These are phyloP conservation scores for Wickerhamiella brachini DNA, from an alignment of 805 yeast genomes.

Conservation along the genomic window DNA sequence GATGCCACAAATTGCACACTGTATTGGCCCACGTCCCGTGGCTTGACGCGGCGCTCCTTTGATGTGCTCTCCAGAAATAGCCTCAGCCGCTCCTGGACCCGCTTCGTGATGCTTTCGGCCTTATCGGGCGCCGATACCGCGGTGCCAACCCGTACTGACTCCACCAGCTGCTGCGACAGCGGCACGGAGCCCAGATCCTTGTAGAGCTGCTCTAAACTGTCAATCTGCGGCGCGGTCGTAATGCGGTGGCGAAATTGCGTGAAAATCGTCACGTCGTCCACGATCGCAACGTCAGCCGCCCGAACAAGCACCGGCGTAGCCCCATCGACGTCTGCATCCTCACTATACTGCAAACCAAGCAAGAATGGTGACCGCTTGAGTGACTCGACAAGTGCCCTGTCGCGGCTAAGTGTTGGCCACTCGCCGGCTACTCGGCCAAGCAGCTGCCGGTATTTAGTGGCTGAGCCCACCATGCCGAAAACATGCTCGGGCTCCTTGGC, in stretches of 20 bases:
- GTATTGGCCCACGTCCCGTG: constrained; percentile 11
- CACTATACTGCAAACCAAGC: constrained; percentile 15
- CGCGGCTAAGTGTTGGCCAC: constrained; percentile 7
- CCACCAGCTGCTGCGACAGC: constrained; percentile 20
- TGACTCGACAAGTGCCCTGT: constrained; percentile 11
- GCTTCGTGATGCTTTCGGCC: constrained; percentile 11
- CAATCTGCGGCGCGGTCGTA: constrained; percentile 25
- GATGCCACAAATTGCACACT: constrained; percentile 15
- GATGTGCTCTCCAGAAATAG: constrained; percentile 23
- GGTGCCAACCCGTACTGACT: constrained; percentile 19
- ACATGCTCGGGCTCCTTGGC: constrained; percentile 18
- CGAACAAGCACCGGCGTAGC: constrained; percentile 14
- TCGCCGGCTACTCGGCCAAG: constrained; percentile 7
- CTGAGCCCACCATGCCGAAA: constrained; percentile 16
- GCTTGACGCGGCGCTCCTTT: constrained; percentile 5
- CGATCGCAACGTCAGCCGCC: constrained; percentile 22
- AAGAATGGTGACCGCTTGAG: constrained; percentile 21
- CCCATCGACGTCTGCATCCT: background rate
- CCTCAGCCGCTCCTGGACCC: constrained; percentile 22
- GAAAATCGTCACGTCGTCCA: constrained; percentile 26
- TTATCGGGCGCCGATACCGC: constrained; percentile 4
- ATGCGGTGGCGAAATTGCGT: constrained; percentile 23
- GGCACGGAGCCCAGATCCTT: constrained; percentile 19
- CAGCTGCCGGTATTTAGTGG: constrained; percentile 14
- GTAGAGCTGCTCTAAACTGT: constrained; percentile 22